Conservation (phyloP, 2,329 filamentous ascomycete species). For the Xylaria sp. region DNA sequence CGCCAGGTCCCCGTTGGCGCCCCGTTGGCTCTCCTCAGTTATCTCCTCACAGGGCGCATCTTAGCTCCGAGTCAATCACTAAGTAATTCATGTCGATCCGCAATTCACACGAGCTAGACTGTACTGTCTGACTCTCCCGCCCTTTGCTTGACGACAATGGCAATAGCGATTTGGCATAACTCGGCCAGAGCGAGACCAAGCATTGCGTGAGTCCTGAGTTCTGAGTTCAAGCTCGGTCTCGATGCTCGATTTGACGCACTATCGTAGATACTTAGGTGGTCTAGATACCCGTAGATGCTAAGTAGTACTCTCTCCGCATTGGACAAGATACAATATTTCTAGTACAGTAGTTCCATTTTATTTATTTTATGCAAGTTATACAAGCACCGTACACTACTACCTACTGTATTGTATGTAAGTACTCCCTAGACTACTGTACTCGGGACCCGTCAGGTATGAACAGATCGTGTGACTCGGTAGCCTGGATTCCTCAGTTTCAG, state of each 20-base stretch:
- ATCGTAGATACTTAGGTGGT: no score
- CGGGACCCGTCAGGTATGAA: constrained; percentile 8
- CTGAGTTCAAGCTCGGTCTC: no score
- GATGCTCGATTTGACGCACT: no score
- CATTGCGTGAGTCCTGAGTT: no score
- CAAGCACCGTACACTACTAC: background rate
- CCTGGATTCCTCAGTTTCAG: constrained; percentile 2
- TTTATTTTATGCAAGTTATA: constrained; percentile 2
- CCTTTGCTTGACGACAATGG: constrained; percentile 3
- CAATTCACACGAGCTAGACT: constrained; percentile 11
- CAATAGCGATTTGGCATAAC: background rate
- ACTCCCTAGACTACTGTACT: no score
- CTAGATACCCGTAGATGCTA: no score
- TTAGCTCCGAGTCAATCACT: constrained; percentile 5
- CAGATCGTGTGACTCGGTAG: constrained; percentile 16
- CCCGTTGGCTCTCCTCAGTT: background rate
- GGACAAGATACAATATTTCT: no score
- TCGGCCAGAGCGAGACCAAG: background rate
- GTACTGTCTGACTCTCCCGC: constrained; percentile 13
- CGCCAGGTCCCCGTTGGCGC: background rate
- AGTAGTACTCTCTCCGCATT: no score
- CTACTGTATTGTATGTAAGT: background rate
- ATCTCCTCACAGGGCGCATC: constrained; percentile 2
- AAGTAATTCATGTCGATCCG: constrained; percentile 15
- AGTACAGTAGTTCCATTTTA: no score